Evolutionary conservation across 2,329 filamentous ascomycete genomes (phyloP).

Genomic region (Apiospora hydei): DNA sequence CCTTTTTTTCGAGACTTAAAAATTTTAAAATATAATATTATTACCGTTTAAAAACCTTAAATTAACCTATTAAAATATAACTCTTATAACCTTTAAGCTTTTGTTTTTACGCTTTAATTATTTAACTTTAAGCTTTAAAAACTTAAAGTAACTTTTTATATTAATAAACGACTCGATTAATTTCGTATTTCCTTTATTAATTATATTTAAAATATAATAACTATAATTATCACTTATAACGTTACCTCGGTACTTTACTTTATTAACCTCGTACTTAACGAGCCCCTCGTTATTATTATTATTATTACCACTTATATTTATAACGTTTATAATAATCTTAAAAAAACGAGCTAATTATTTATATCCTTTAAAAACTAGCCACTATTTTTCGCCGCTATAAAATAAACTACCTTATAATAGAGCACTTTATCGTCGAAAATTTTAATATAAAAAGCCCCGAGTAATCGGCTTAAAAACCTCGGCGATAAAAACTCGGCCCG

Average conservation of each 20-base stretch:
- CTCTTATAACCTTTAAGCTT: neutral
- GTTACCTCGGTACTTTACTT: neutral
- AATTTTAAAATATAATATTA: neutral
- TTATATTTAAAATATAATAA: neutral
- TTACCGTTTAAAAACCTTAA: neutral
- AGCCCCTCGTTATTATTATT: neutral
- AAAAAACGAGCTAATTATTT: neutral
- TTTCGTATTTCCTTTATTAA: neutral
- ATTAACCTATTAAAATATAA: neutral
- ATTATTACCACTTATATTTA: neutral
- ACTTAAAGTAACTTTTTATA: neutral
- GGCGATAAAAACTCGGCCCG: neutral
- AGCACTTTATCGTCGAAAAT: neutral
- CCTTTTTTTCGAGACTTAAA: neutral
- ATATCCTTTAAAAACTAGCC: neutral
- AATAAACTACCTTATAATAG: neutral
- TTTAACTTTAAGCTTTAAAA: fast-evolving
- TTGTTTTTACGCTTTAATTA: neutral
- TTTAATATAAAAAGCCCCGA: neutral
- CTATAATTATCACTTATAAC: neutral
- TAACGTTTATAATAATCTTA: neutral
- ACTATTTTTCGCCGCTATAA: neutral
- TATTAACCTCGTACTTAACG: neutral
- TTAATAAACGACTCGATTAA: neutral
- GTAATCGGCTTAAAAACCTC: neutral